Evolutionary conservation across 441 rosid genomes (phyloP).

Genomic region (Capsella rubella): DNA sequence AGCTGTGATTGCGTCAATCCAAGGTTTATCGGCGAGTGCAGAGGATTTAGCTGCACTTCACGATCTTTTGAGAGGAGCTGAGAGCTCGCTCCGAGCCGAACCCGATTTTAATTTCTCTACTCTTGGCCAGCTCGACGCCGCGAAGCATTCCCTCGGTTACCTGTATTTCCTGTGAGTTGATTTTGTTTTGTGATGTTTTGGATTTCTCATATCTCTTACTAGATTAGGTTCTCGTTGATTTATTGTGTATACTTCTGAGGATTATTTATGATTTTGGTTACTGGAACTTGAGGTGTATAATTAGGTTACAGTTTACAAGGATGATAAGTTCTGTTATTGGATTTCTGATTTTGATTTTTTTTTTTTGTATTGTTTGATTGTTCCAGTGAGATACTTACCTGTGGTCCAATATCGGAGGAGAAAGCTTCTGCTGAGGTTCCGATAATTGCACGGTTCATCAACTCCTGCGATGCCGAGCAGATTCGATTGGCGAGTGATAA

Average conservation of each 20-base stretch:
- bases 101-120: slow-evolving; percentile 55
- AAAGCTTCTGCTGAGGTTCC: slow-evolving; percentile 53
- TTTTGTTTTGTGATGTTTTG: background rate
- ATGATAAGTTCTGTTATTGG: background rate
- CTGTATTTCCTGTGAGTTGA: slow-evolving; percentile 76
- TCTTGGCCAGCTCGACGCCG: slow-evolving; percentile 88
- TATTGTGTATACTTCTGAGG: background rate
- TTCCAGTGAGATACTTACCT: slow-evolving; percentile 71
- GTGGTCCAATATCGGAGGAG: slow-evolving; percentile 63
- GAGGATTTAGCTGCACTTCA: slow-evolving; percentile 70
- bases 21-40: slow-evolving; percentile 68
- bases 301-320: background rate
- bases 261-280: background rate
- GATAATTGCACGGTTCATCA: slow-evolving; percentile 65
- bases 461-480: slow-evolving; percentile 71
- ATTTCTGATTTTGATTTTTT: slow-evolving; percentile 17
- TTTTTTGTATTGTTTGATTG: slow-evolving; percentile 35
- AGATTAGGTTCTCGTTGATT: slow-evolving; percentile 10
- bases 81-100: slow-evolving; percentile 67
- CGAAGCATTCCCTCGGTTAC: slow-evolving; percentile 90
- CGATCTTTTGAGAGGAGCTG: slow-evolving; percentile 62
- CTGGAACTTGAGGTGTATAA: slow-evolving; percentile 23
- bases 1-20: slow-evolving; percentile 76
- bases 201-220: background rate
- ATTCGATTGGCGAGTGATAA: slow-evolving; percentile 78